Evolutionary conservation across 2,329 filamentous ascomycete species (phyloP), one percentile per base, ranked within the genome.

Genomic region (Coniochaeta hoffmannii): DNA sequence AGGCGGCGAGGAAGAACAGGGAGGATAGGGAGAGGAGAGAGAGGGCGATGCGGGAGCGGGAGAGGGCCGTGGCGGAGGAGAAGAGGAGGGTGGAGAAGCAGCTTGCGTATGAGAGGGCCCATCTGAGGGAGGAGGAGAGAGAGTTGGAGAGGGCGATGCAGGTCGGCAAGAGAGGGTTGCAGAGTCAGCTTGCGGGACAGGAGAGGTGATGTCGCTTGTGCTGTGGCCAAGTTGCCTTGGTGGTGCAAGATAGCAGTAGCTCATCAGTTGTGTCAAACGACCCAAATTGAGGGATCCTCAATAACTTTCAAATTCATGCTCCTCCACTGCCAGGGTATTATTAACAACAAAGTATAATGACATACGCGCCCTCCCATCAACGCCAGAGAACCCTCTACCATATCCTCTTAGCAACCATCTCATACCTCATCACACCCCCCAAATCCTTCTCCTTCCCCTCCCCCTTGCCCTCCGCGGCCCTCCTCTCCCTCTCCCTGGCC

Each of bases 341-440:
- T n/a, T n/a, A 31, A 31, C 14, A 50, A 17, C 46, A 31, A 9
- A 9, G n/a, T 3, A 44, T 36, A 17, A 7, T 6, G 35, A 36
- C 5, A 17, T 6, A 32, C 30, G 36, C n/a, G 36, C 36, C 36
- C 2, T 17, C n/a, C 30, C 26, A 31, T 10, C 46, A 50, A 50
- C 30, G 46, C 46, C 22, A 50, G 4, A 5, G 12, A 44, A 44
- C 10, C 9, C 26, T 24, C 61, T 71, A 97, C 94, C 94, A 99
- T 64, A 99, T 99, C 68, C 94, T 81, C 79, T 97, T 97, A 0
- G 90, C 90, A 63, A 91, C 87, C 94, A 97, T 97, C 67, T 91
- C 90, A 73, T 97, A 99, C 64, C 94, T 80, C 63, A 79, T 83
- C 59, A 85, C 90, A 68, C 74, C 83, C 65, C 79, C 88, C 71